Evolutionary conservation across 352 stramenopile species (phyloP), one percentile per base, ranked within the genome.

Genomic region (Phytopythium cucurbitacearum): DNA sequence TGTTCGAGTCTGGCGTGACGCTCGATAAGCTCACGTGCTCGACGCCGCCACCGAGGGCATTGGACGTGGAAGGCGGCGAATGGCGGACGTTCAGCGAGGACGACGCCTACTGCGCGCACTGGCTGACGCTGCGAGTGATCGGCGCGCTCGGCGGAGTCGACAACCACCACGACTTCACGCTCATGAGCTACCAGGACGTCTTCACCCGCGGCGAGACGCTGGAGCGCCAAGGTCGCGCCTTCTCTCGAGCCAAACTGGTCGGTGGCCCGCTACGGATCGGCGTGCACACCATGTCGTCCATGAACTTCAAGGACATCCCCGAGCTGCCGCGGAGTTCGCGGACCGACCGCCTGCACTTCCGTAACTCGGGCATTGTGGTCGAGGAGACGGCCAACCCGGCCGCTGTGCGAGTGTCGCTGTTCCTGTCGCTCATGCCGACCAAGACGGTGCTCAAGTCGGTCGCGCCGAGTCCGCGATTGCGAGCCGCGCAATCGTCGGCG

Each of bases 171-270:
- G 79, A 90, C 48, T 87, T 87, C 41, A 90, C 79, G 3, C 57
- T 90, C 1, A 77, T 83, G n/a, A 73, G 65, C 57, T 90, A 87
- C 58, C 79, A 90, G 53, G 79, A 90, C 59, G 65, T 58, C 5
- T 90, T 85, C 46, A 62, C 72, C 39, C 64, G 65, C 13, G 61
- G 80, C 38, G 72, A 69, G 3, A 36, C 48, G 38, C 21, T 54
- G 37, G 10, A 44, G 4, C 48, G 38, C 16, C 28, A 38, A 9
- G 48, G 48, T 3, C 48, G 48, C 38, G 48, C 40, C 15, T 54
- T 54, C 38, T 36, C 48, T 16, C 37, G 48, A 7, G 45, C 48
- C 48, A 54, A 54, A 38, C 48, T 38, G 37, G 48, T 28, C 37
- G 16, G 37, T 13, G 63, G 53, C 50, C 60, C 16, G 49, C 42